Base-by-base conservation (phyloP, 1,284 basidiomycete species). In the Gomphus bonarii region DNA sequence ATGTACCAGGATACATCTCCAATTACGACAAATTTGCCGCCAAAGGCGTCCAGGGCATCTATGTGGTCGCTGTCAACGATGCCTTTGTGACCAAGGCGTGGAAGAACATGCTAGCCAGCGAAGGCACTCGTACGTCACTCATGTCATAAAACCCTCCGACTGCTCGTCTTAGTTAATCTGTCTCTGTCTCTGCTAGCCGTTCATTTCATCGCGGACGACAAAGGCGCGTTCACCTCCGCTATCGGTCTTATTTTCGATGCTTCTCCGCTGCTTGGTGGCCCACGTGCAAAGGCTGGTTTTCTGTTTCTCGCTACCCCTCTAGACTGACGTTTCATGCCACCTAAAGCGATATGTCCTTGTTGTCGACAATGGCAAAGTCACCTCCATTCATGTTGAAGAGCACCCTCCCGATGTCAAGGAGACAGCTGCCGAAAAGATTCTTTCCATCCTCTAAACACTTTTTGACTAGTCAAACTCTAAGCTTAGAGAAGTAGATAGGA, bases 11-110 rank as follows among this genome's bases (percentile, higher is more conserved):
- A 16, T 91, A 84, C 71, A 79, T 89, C 63, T 70, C 78, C 48
- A 68, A 71, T 25, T 83, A 76, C 65, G 73, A 80, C 5, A 69
- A 80, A 60, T 87, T 88, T 76, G 78, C 79, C 68, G 76, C 70
- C 20, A 85, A 82, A 69, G 86, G 86, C n/a, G 71, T 90, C 62
- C 74, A 78, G 43, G 77, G 79, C 60, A 77, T 90, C 62, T 87
- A 81, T 65, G 74, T 88, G 58, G 73, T 89, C 49, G 72, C 79
- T 16, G 83, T 88, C 50, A 89, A 89, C 68, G 86, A 89, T 66
- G 75, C 75, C 12, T 88, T 86, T 61, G 79, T 80, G 28, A 76
- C 75, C 62, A 79, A 79, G 63, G 86, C 87, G 4, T 90, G 86
- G 86, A 86, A 86, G 67, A 75, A 82, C 61, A 72, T 79, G 55